Evolutionary conservation across 1,139 yeast species (phyloP), one percentile per base, ranked within the genome.

Genomic region (Kazachstania sp.): DNA sequence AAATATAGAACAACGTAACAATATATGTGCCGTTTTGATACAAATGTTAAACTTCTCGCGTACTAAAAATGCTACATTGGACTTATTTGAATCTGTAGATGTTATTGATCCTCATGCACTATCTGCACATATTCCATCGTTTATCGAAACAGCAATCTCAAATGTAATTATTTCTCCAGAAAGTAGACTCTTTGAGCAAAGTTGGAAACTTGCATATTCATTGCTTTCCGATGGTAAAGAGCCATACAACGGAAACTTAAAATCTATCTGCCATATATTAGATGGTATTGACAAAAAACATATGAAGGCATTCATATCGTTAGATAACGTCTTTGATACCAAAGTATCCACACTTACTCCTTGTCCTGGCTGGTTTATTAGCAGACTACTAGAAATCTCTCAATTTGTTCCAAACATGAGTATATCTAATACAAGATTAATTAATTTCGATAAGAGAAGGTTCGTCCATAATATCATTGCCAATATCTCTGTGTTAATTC

Each of bases 81-180:
- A 78, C 51, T 72, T 82, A 46, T 82, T 83, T 60, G 58, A 58
- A 12, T 48, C 46, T 2, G 69, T 66, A 0, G 65, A 64, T 6
- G 57, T 54, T 4, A 50, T 55, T 16, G 53, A 49, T 26, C 41
- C 52, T 3, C 48, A 63, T 3, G 64, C 65, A 6, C 58, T 71
- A 3, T 71, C 78, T 1, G 75, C 81, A 11, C 77, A 75, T 51
- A 79, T 90, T 26, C 97, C 97, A 1, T 83, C 95, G 2, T 83
- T 90, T 61, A 73, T 92, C 49, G 97, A 90, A 61, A 74, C 90
- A 5, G 90, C 95, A 6, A 72, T 90, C 37, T 71, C 79, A 0
- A 80, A 85, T 54, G 90, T 90, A 0, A 75, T 90, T 23, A 71
- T 86, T 43, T 74, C 90, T 1, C 95, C 96, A 0, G 95, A 86